These are phyloP conservation scores for Purpureocillium lavendulum DNA, from an alignment of 2,329 filamentous ascomycete genomes.

Conservation along the genomic window DNA sequence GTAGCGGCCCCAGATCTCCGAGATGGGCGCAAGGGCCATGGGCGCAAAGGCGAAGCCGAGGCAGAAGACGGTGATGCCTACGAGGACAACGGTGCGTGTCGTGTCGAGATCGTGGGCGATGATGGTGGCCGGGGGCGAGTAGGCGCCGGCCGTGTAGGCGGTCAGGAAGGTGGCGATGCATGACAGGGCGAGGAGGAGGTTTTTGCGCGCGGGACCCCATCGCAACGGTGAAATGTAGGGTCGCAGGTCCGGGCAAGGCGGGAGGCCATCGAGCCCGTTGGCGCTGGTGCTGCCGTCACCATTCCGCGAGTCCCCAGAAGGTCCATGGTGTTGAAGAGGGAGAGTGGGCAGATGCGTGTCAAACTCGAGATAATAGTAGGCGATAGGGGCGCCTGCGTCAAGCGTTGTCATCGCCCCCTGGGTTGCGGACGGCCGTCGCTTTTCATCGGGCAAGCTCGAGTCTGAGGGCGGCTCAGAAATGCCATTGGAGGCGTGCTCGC, in stretches of 20 bases:
- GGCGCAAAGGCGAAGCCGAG: conserved; percentile 73
- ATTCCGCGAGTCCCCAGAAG: background rate
- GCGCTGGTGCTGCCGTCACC: too few species aligned
- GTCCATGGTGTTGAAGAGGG: conserved; percentile 10
- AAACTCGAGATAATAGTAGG: conserved; percentile 32
- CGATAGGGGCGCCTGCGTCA: conserved; percentile 19
- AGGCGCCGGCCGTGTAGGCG: conserved; percentile 74
- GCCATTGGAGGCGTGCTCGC: too few species aligned
- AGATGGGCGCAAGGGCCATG: conserved; percentile 82
- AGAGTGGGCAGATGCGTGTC: conserved; percentile 24
- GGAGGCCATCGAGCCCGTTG: conserved; percentile 36
- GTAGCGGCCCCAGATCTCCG: conserved; percentile 78
- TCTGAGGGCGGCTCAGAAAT: background rate
- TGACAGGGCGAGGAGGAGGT: conserved; percentile 61
- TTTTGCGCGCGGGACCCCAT: conserved; percentile 65
- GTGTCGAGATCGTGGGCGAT: conserved; percentile 60
- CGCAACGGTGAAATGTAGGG: conserved; percentile 62
- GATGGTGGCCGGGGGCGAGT: conserved; percentile 59
- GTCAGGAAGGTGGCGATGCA: conserved; percentile 70
- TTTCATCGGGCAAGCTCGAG: conserved; percentile 1
- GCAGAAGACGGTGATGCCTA: conserved; percentile 77
- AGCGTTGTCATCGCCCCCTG: too few species aligned
- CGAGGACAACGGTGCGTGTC: conserved; percentile 55
- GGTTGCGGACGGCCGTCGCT: background rate
- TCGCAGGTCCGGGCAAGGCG: conserved; percentile 55